Percentiles rank a stretch among this genome's conserved stretches.
phyloP scores from a whole-genome alignment of 2,329 filamentous ascomycete species.

The Calonectria montana region DNA sequence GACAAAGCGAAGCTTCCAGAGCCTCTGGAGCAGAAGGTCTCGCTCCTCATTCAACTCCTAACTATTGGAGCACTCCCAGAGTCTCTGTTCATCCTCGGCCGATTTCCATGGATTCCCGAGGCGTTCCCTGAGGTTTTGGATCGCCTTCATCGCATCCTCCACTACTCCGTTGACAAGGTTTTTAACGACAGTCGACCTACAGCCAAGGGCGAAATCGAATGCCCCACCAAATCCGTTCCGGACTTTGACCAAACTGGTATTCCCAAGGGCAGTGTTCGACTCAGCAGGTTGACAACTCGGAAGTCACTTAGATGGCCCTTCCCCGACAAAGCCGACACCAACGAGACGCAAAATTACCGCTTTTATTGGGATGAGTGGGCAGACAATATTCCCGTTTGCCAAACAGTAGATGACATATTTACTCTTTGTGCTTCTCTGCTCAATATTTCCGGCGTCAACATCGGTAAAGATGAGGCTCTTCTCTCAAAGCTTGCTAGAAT shows the following conservation, averaged over 20 bases:
- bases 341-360: conserved; percentile 82
- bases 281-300: conserved; percentile 68
- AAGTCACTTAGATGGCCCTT: conserved; percentile 85
- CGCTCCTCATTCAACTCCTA: conserved; percentile 85
- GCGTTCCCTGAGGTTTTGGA: conserved; percentile 84
- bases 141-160: conserved; percentile 84
- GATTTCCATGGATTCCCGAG: conserved; percentile 92
- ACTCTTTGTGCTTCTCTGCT: conserved; percentile 85
- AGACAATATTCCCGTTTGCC: conserved; percentile 92
- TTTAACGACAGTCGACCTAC: conserved; percentile 59
- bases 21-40: conserved; percentile 88
- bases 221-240: conserved; percentile 58
- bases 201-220: conserved; percentile 44
- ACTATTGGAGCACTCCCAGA: conserved; percentile 94
- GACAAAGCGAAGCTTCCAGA: conserved; percentile 71
- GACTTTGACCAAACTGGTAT: conserved; percentile 73
- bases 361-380: conserved; percentile 99
- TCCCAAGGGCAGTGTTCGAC: conserved; percentile 75
- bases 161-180: conserved; percentile 84
- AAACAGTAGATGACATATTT: conserved; percentile 90
- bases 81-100: conserved; percentile 89
- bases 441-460: conserved; percentile 87
- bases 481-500: conserved; percentile 88
- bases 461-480: conserved; percentile 84
- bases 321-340: conserved; percentile 80